Conservation (phyloP, 208 protist genomes). For the Lotmaria passim region DNA sequence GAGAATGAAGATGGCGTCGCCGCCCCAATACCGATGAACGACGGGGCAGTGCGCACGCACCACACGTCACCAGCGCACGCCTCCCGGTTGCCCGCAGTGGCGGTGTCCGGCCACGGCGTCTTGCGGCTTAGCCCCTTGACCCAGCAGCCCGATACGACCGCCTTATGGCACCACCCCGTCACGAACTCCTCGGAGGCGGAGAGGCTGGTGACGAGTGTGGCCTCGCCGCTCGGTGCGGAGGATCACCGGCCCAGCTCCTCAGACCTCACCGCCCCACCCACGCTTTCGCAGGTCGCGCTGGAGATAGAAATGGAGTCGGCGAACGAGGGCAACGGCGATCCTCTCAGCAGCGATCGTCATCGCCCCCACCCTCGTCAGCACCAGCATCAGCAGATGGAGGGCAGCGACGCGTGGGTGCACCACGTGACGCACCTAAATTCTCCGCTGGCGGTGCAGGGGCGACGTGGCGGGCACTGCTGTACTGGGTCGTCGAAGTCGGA, state of each 20-base stretch:
- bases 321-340: background rate
- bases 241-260: background rate
- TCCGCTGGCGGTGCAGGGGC: background rate
- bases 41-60: no score
- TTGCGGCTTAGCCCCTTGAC: background rate
- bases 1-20: background rate
- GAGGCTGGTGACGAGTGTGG: background rate
- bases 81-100: conserved; percentile 2
- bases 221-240: background rate
- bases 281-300: conserved; percentile 7
- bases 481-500: no score
- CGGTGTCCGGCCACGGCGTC: conserved; percentile 2
- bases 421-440: background rate
- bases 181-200: conserved; percentile 1
- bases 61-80: no score
- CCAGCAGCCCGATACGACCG: background rate
- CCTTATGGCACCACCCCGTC: background rate
- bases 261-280: conserved; percentile 11
- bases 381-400: background rate
- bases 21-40: no score
- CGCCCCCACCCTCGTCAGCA: background rate
- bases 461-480: background rate
- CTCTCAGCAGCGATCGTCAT: background rate
- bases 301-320: background rate
- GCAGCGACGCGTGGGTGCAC: background rate